These are phyloP conservation scores for Hansenula sp. DNA, from an alignment of 1,139 yeast species.

Conservation along the genomic window DNA sequence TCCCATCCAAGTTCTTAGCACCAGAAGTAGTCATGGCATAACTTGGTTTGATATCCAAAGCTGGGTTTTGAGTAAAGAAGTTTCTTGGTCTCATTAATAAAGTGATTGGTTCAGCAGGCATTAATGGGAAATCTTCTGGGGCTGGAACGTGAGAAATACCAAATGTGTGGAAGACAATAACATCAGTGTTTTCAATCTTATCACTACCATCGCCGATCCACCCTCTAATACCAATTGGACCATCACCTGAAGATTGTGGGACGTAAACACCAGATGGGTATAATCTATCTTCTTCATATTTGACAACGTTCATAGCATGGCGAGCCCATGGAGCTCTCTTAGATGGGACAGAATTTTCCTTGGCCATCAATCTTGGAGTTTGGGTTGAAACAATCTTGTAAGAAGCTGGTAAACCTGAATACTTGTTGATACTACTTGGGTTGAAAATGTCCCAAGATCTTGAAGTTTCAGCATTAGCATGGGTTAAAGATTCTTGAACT, in stretches of 20 bases:
- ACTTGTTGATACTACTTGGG: slow-evolving; percentile 60
- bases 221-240: slow-evolving; percentile 62
- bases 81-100: slow-evolving; percentile 75
- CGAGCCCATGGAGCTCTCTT: slow-evolving; percentile 84
- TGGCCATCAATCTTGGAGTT: slow-evolving; percentile 69
- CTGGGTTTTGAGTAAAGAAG: slow-evolving; percentile 74
- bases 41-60: slow-evolving; percentile 69
- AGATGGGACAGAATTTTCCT: slow-evolving; percentile 69
- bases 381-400: slow-evolving; percentile 78
- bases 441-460: slow-evolving; percentile 81
- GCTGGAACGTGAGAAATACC: slow-evolving; percentile 86
- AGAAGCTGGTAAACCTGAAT: slow-evolving; percentile 72
- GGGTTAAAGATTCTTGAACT: slow-evolving; percentile 61
- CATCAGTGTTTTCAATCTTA: slow-evolving; percentile 62
- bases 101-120: slow-evolving; percentile 82
- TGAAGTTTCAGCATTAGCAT: slow-evolving; percentile 56
- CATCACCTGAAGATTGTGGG: slow-evolving; percentile 78
- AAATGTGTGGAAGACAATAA: slow-evolving; percentile 73
- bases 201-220: slow-evolving; percentile 72
- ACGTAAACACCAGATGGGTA: slow-evolving; percentile 82
- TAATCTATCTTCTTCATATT: slow-evolving; percentile 54
- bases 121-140: slow-evolving; percentile 86
- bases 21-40: slow-evolving; percentile 60
- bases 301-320: slow-evolving; percentile 63
- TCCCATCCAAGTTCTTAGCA: slow-evolving; percentile 18